Evolutionary conservation across 164 flowering plant genomes (phyloP), one percentile per base, ranked within the genome.

Genomic region (Annona cherimola): DNA sequence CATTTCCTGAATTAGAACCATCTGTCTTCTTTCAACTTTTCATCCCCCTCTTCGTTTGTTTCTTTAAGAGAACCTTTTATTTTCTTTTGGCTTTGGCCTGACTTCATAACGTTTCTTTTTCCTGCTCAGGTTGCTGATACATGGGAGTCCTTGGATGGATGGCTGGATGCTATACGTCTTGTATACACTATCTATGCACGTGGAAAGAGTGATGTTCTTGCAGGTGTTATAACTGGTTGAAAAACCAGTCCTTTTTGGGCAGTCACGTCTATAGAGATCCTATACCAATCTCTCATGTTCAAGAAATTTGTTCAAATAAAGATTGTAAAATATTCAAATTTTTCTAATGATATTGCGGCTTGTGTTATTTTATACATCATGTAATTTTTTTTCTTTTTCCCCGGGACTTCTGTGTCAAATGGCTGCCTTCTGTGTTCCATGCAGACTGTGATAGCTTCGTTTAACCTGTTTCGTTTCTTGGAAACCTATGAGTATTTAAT

Each of bases 141-240:
- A 35, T 95, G 99, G 97, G 99, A 95, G 73, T 81, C 87, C 70
- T 73, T 91, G 69, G 99, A 95, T 76, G 92, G 93, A 50, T 93
- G 99, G 99, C 84, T 93, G 44, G 99, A 95, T 84, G 99, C 94
- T 43, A 86, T 95, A 70, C 94, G 97, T 46, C 77, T 95, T 62
- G 97, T 93, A 62, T 95, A 95, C 88, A 95, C 99, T 63, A 89
- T 93, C 64, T 90, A 75, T 81, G 99, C 98, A 9, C 84, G 97
- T 59, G 93, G 98, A 43, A 93, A 89, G 78, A 86, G 85, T 67
- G 97, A 93, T 66, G 91, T 88, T 71, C 83, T 93, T 75, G 97
- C 97, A 40, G 96, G 96, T 66, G 84, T 95, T 57, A 86, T 93
- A 70, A 87, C 91, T 41, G 83, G 87, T 45, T 94, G 83, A 87